phyloP scores from a whole-genome alignment of 495 filamentous ascomycete species.

The Neurospora hispaniola region DNA sequence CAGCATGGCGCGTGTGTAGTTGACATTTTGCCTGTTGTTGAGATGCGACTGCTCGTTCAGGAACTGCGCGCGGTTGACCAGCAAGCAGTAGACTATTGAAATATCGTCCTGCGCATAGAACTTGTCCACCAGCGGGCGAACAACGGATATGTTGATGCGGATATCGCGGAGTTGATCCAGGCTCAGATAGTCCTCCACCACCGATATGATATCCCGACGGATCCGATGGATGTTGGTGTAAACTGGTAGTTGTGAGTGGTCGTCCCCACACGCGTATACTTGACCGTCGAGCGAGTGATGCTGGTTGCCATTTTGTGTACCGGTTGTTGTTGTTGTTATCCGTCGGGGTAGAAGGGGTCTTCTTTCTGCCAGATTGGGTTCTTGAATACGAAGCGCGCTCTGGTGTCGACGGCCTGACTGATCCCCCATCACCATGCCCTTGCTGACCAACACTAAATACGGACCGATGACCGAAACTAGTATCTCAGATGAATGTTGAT shows the following conservation, averaged over 20 bases:
- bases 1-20: constrained; percentile 52
- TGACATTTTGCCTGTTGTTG: constrained; percentile 58
- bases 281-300: constrained; percentile 12
- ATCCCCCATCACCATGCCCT: constrained; percentile 6
- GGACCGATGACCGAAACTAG: background rate
- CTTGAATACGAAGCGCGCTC: constrained; percentile 19
- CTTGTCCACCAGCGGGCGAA: constrained; percentile 58
- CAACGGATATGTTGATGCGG: constrained; percentile 58
- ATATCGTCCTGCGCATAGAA: constrained; percentile 59
- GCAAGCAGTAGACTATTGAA: constrained; percentile 57
- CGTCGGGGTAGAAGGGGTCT: constrained; percentile 18
- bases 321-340: constrained; percentile 15
- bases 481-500: background rate
- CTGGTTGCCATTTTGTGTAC: constrained; percentile 4
- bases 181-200: constrained; percentile 43
- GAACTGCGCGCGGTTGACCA: constrained; percentile 63
- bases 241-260: constrained; percentile 37
- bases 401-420: constrained; percentile 1
- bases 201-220: constrained; percentile 39
- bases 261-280: constrained; percentile 15
- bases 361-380: constrained; percentile 14
- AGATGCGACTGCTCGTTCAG: constrained; percentile 54
- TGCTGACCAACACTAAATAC: background rate
- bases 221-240: constrained; percentile 45
- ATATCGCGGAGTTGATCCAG: constrained; percentile 57